These are phyloP conservation scores for Cladosporium colombiae DNA, from an alignment of 2,329 filamentous ascomycete species.

Conservation along the genomic window DNA sequence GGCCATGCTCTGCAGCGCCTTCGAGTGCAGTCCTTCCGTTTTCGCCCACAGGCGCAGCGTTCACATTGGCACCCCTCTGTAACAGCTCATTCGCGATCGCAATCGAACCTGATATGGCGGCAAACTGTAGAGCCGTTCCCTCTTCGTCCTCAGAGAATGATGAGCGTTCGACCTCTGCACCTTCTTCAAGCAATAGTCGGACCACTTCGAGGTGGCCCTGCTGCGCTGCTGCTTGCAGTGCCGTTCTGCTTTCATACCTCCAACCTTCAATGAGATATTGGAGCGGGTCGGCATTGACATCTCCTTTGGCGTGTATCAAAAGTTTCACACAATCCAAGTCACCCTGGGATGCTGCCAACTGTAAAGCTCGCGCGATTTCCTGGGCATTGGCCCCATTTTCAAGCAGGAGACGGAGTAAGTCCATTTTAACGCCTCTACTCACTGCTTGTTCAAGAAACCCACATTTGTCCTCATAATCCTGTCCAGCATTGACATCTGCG, in stretches of 20 bases:
- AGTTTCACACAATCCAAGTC: not conserved
- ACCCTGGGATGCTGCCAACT: not conserved
- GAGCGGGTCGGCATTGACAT: slow-evolving; percentile 1
- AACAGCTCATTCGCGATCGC: not conserved
- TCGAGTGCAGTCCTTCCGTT: slow-evolving; percentile 7
- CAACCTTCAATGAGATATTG: too few species aligned
- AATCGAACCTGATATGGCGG: not conserved
- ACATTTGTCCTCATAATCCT: too few species aligned
- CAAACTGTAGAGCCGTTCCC: slow-evolving; percentile 1
- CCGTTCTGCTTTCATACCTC: too few species aligned
- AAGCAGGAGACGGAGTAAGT: not conserved
- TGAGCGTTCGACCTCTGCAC: not conserved
- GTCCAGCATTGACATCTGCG: not conserved
- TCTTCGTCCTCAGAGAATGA: not conserved
- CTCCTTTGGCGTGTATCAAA: not conserved
- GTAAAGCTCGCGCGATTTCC: not conserved
- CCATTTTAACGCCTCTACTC: not conserved
- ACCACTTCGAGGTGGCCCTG: not conserved
- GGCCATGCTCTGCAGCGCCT: slow-evolving; percentile 11
- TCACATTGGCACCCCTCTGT: not conserved
- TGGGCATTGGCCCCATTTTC: not conserved
- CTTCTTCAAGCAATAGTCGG: not conserved
- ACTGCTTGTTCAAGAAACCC: not conserved
- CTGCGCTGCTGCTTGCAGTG: not conserved
- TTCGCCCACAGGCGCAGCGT: not conserved